Percentiles rank a stretch among this genome's conserved stretches.
phyloP scores from a whole-genome alignment of 208 protist species.

The Crithidia expoeki region DNA sequence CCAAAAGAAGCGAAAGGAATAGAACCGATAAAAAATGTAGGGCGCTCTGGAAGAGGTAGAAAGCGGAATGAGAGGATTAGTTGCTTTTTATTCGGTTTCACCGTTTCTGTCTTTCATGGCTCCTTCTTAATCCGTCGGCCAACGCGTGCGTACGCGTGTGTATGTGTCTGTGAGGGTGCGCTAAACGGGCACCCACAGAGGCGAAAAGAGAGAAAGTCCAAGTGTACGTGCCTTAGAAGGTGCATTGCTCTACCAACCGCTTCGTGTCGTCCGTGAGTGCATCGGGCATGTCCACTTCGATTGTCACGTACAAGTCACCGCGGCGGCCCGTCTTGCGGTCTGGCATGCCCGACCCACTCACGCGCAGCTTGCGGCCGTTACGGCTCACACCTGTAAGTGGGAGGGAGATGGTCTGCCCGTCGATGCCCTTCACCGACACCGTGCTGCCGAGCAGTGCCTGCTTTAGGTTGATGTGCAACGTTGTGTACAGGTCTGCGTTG shows the following conservation, averaged over 20 bases:
- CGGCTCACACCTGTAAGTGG: conserved; percentile 79
- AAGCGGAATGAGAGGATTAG: too few relatives aligned
- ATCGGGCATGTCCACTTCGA: conserved; percentile 82
- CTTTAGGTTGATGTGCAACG: conserved; percentile 82
- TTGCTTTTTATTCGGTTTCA: too few relatives aligned
- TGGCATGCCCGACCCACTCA: conserved; percentile 73
- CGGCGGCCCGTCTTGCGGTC: conserved; percentile 72
- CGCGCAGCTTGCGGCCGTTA: conserved; percentile 74
- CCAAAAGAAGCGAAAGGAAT: too few relatives aligned
- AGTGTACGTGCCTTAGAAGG: conserved; percentile 77
- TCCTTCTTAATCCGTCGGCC: too few relatives aligned
- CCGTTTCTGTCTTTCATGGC: too few relatives aligned
- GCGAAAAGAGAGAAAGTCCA: neutral
- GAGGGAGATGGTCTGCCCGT: conserved; percentile 51
- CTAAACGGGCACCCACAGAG: neutral
- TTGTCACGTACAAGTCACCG: conserved; percentile 79
- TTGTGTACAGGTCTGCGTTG: conserved; percentile 85
- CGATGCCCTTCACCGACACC: conserved; percentile 67
- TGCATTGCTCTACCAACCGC: conserved; percentile 79
- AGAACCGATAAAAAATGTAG: too few relatives aligned
- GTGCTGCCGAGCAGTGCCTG: conserved; percentile 84
- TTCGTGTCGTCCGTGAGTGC: conserved; percentile 77
- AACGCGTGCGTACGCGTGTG: neutral
- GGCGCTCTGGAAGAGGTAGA: too few relatives aligned
- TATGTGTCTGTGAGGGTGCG: neutral